These are phyloP conservation scores for Cyberlindnera mycetangii DNA, from an alignment of 805 yeast species.

Conservation along the genomic window DNA sequence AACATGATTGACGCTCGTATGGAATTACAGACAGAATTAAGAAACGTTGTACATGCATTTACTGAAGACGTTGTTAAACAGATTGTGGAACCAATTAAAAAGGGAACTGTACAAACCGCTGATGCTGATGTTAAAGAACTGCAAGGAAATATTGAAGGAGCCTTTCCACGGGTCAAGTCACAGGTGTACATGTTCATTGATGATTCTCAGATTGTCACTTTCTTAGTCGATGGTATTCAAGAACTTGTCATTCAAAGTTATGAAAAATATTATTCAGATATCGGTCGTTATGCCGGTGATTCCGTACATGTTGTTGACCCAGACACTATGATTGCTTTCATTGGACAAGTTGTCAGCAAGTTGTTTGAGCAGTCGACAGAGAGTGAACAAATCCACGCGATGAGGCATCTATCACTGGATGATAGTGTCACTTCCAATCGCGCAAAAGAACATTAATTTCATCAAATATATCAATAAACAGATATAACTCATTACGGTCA, in stretches of 20 bases:
- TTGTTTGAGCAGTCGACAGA: conserved; percentile 31
- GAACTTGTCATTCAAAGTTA: conserved; percentile 59
- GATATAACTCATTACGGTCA: background rate
- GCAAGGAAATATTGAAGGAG: conserved; percentile 46
- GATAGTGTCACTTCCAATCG: background rate
- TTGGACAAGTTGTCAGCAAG: conserved; percentile 35
- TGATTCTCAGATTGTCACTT: conserved; percentile 49
- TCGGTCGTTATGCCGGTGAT: conserved; percentile 25
- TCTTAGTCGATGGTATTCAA: conserved; percentile 62
- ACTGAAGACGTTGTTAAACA: conserved; percentile 53
- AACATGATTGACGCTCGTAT: conserved; percentile 76
- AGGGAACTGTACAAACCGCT: conserved; percentile 24
- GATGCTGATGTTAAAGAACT: conserved; percentile 38
- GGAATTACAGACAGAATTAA: conserved; percentile 72
- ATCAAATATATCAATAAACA: too few species aligned
- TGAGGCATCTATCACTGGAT: conserved; percentile 1
- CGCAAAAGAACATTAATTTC: background rate
- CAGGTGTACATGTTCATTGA: conserved; percentile 53
- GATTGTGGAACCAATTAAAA: conserved; percentile 46
- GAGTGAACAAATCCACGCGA: conserved; percentile 3
- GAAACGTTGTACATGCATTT: conserved; percentile 59
- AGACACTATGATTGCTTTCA: conserved; percentile 54
- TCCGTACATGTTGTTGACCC: conserved; percentile 56
- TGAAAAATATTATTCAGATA: conserved; percentile 43
- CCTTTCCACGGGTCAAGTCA: conserved; percentile 52